Evolutionary conservation across 1,139 yeast genomes (phyloP).

Genomic region (Hansenula sp.): DNA sequence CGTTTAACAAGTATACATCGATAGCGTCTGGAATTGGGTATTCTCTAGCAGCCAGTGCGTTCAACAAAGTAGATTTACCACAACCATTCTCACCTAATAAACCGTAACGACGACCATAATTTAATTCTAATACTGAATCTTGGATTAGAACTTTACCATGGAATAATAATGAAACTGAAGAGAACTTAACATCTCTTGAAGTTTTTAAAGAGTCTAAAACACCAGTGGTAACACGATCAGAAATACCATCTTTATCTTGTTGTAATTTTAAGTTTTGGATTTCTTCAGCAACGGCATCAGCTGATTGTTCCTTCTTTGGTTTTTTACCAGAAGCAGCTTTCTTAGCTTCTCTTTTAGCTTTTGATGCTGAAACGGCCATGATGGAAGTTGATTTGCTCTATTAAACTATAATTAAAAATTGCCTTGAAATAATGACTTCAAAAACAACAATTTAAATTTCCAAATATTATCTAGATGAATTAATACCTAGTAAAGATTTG

Average conservation of each 20-base stretch:
- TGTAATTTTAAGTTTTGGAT: conserved; percentile 87
- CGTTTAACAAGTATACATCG: conserved; percentile 89
- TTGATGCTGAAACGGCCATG: conserved; percentile 64
- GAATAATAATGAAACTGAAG: conserved; percentile 87
- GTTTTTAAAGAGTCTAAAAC: conserved; percentile 86
- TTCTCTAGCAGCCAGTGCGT: conserved; percentile 93
- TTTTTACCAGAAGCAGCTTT: conserved; percentile 74
- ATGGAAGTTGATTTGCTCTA: background rate
- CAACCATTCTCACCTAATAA: conserved; percentile 98
- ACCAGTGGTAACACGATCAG: conserved; percentile 98
- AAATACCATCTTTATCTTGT: conserved; percentile 87
- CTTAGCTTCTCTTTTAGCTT: conserved; percentile 96
- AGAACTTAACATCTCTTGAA: conserved; percentile 90
- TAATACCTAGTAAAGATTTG: background rate
- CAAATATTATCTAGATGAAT: no score
- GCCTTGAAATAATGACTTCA: no score
- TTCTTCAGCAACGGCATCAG: conserved; percentile 66
- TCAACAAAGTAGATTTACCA: conserved; percentile 94
- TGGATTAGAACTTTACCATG: conserved; percentile 96
- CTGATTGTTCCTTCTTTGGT: conserved; percentile 55
- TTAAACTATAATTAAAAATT: no score
- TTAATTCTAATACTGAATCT: conserved; percentile 88
- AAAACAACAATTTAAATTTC: no score
- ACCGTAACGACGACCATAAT: conserved; percentile 96
- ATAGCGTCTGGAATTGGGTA: conserved; percentile 91